These are phyloP conservation scores for Huntiella abstrusa DNA, from an alignment of 2,329 filamentous ascomycete genomes.

Conservation along the genomic window DNA sequence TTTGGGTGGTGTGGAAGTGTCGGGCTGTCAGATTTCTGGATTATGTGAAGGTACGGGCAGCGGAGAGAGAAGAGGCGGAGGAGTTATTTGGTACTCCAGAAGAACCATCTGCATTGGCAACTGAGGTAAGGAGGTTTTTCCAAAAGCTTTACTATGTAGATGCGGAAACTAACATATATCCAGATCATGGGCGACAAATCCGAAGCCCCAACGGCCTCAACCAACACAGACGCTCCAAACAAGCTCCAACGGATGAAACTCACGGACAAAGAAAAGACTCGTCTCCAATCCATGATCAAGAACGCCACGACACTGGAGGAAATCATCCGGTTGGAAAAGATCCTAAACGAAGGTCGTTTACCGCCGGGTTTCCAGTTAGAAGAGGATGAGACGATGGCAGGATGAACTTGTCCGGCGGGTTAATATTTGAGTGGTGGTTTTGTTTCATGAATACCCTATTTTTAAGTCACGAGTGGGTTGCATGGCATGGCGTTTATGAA, in stretches of 20 bases:
- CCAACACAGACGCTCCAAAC: conserved; percentile 19
- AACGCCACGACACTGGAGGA: conserved; percentile 79
- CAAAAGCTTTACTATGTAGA: not conserved
- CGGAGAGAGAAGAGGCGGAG: conserved; percentile 54
- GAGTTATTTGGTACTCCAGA: conserved; percentile 69
- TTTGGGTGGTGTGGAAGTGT: conserved; percentile 77
- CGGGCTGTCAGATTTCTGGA: conserved; percentile 79
- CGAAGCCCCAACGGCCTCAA: conserved; percentile 34
- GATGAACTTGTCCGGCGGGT: conserved; percentile 20
- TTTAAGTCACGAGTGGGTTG: not conserved
- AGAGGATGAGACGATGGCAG: conserved; percentile 38
- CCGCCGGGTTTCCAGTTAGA: conserved; percentile 45
- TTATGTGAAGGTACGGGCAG: conserved; percentile 76
- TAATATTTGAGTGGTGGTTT: not conserved
- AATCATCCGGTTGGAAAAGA: conserved; percentile 78
- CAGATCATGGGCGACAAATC: conserved; percentile 74
- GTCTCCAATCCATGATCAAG: conserved; percentile 69
- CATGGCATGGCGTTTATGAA: not conserved
- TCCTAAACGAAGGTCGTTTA: conserved; percentile 72
- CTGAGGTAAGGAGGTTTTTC: conserved; percentile 30
- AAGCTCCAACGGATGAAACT: conserved; percentile 65
- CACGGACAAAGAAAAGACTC: conserved; percentile 73
- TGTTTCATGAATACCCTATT: conserved; percentile 3
- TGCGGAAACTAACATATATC: not conserved
- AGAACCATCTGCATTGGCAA: conserved; percentile 63